Evolutionary conservation across 768 basidiomycete species (phyloP).

Genomic region (Lactifluus rugatus): DNA sequence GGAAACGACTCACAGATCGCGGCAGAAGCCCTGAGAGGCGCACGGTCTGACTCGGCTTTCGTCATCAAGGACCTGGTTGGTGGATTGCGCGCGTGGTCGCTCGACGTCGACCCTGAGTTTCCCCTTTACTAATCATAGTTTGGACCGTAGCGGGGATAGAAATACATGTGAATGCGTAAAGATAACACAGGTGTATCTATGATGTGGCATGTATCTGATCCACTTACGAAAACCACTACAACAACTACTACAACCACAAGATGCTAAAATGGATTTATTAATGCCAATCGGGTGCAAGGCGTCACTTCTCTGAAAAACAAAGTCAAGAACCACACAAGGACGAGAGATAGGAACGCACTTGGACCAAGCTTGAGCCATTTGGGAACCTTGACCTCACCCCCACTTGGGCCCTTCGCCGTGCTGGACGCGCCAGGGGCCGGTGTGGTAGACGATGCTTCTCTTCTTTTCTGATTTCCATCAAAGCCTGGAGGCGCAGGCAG

Average conservation of each 20-base stretch:
- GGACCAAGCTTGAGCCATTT: slow-evolving; percentile 68
- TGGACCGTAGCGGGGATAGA: background rate
- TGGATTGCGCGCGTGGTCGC: slow-evolving; percentile 74
- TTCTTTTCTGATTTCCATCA: slow-evolving; percentile 23
- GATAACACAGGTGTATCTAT: slow-evolving; percentile 10
- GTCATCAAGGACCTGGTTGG: slow-evolving; percentile 66
- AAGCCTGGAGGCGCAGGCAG: slow-evolving; percentile 48
- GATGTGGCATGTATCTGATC: background rate
- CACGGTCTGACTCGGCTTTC: slow-evolving; percentile 21
- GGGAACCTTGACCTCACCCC: slow-evolving; percentile 50
- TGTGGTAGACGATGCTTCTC: background rate
- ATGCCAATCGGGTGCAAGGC: slow-evolving; percentile 4
- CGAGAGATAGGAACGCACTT: background rate
- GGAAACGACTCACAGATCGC: slow-evolving; percentile 94
- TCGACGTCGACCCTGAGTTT: slow-evolving; percentile 61
- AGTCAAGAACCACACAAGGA: background rate
- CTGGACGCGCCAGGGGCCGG: background rate
- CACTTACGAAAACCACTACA: background rate
- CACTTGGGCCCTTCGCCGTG: slow-evolving; percentile 3
- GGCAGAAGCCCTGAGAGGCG: slow-evolving; percentile 47
- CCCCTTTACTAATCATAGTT: slow-evolving; percentile 54
- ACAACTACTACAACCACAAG: background rate
- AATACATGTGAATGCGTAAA: slow-evolving; percentile 11
- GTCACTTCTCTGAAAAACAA: slow-evolving; percentile 13
- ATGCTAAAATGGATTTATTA: background rate